phyloP scores from a whole-genome alignment of 495 filamentous ascomycete species.

The Cercophora scortea region DNA sequence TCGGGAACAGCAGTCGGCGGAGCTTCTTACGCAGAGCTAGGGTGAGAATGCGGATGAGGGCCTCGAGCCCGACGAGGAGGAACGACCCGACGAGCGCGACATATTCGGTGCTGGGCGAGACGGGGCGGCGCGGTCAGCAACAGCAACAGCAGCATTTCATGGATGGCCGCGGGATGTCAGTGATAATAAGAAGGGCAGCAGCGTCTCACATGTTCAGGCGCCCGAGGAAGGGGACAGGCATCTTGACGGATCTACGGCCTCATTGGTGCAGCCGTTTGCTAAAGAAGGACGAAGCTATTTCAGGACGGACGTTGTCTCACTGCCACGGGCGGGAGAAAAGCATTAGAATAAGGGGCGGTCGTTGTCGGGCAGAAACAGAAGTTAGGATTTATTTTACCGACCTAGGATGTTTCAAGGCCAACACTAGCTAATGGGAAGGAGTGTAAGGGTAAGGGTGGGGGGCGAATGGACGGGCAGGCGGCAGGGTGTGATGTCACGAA shows the following conservation, averaged over 20 bases:
- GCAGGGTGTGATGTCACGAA: slow-evolving; percentile 10
- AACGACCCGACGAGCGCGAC: slow-evolving; percentile 76
- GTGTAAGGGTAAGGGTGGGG: neutral
- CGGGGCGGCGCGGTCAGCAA: neutral
- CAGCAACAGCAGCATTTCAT: neutral
- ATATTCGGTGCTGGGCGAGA: slow-evolving; percentile 62
- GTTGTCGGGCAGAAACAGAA: too few relatives aligned
- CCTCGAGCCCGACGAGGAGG: slow-evolving; percentile 71
- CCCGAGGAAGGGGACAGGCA: slow-evolving; percentile 75
- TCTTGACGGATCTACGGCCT: slow-evolving; percentile 37
- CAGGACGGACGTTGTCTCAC: too few relatives aligned
- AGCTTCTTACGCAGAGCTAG: slow-evolving; percentile 71
- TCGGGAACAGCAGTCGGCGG: too few relatives aligned
- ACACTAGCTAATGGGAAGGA: neutral
- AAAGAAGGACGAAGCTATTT: too few relatives aligned
- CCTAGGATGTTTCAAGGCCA: neutral
- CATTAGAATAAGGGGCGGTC: too few relatives aligned
- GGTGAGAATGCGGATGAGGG: slow-evolving; percentile 77
- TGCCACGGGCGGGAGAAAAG: too few relatives aligned
- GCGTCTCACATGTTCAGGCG: slow-evolving; percentile 60
- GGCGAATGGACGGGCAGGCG: neutral
- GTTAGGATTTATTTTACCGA: too few relatives aligned
- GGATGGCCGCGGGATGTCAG: neutral
- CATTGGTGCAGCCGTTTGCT: slow-evolving; percentile 2
- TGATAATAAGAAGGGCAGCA: too few relatives aligned